Conservation (phyloP, 768 basidiomycete species). For the Chalciporus chontae region DNA sequence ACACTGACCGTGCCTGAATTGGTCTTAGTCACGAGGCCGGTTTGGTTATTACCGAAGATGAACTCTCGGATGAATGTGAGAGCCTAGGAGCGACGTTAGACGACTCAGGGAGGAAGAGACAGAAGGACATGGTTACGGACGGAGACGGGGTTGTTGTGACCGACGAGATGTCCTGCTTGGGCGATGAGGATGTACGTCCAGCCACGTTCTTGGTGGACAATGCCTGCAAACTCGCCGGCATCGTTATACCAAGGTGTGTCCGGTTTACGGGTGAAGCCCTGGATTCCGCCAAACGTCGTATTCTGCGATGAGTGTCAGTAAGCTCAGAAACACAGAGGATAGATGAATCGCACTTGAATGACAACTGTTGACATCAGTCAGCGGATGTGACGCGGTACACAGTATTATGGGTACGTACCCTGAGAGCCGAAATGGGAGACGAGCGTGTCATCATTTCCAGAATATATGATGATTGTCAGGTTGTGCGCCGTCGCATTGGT, state of each 20-base stretch:
- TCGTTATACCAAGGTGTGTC: slow-evolving; percentile 66
- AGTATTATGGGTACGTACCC: slow-evolving; percentile 34
- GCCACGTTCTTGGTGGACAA: slow-evolving; percentile 70
- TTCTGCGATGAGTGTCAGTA: slow-evolving; percentile 41
- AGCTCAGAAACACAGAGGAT: background rate
- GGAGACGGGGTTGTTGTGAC: slow-evolving; percentile 31
- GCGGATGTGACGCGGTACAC: background rate
- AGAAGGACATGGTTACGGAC: slow-evolving; percentile 37
- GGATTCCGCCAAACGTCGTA: slow-evolving; percentile 76
- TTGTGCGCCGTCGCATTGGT: slow-evolving; percentile 51
- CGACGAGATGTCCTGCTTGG: slow-evolving; percentile 38
- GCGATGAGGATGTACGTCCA: slow-evolving; percentile 44
- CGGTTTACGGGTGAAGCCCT: slow-evolving; percentile 67
- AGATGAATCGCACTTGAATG: slow-evolving; percentile 42
- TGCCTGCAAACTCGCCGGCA: slow-evolving; percentile 52
- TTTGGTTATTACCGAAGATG: slow-evolving; percentile 58
- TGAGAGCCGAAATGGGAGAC: slow-evolving; percentile 61
- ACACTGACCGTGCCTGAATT: slow-evolving; percentile 28
- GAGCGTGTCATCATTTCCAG: slow-evolving; percentile 67
- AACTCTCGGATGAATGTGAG: slow-evolving; percentile 61
- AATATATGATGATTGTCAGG: slow-evolving; percentile 52
- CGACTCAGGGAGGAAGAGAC: background rate
- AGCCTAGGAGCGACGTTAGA: slow-evolving; percentile 38
- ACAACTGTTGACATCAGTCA: slow-evolving; percentile 36
- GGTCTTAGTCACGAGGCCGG: slow-evolving; percentile 47